Evolutionary conservation across 257 asterid species (phyloP).

Genomic region (Solanum stenotomum): DNA sequence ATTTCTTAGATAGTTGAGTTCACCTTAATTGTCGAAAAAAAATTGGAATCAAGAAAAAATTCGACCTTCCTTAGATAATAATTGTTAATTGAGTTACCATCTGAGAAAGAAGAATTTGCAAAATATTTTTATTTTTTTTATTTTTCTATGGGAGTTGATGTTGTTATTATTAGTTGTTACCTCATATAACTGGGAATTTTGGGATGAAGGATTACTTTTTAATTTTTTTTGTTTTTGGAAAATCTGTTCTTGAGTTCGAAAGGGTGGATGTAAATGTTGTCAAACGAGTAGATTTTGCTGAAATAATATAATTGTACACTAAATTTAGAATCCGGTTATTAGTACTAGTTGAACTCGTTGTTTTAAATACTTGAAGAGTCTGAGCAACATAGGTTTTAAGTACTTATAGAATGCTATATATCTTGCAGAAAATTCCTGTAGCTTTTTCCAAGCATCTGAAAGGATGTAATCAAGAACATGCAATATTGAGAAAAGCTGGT

Average conservation of each 20-base stretch:
- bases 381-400: not conserved
- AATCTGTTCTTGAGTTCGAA: not conserved
- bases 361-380: not conserved
- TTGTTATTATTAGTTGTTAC: not conserved
- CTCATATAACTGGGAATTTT: not conserved
- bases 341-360: not conserved
- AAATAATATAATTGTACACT: not conserved
- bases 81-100: not conserved
- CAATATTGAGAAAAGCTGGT: not conserved
- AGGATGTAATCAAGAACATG: not conserved
- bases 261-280: not conserved
- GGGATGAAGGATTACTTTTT: not conserved
- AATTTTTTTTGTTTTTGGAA: not conserved
- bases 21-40: no score
- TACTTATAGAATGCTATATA: not conserved
- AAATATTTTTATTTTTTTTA: not conserved
- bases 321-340: not conserved
- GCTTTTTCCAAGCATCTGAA: not conserved
- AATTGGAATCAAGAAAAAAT: not conserved
- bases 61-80: not conserved
- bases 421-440: slow-evolving; percentile 5
- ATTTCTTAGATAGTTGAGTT: not conserved
- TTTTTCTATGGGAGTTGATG: not conserved
- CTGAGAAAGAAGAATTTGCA: not conserved
- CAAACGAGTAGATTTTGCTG: not conserved